phyloP scores from a whole-genome alignment of 306 rosid species.

The Medicago ruthenica region DNA sequence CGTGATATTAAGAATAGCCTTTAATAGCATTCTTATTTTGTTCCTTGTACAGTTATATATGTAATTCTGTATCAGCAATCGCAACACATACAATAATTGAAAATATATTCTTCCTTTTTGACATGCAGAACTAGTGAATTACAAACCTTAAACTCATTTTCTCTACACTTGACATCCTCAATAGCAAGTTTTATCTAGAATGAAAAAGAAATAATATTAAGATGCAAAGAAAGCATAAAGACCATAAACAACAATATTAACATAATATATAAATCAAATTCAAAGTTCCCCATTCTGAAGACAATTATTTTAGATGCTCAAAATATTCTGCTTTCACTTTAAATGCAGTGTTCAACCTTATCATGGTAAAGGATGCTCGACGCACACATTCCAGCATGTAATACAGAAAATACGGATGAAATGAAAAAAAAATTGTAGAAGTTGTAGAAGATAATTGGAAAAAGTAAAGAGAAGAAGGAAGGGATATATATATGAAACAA shows the following conservation, averaged over 20 bases:
- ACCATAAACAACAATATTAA: not conserved
- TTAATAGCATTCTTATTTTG: too few relatives aligned
- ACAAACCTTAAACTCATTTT: slow-evolving; percentile 71
- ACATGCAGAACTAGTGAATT: slow-evolving; percentile 13
- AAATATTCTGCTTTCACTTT: slow-evolving; percentile 22
- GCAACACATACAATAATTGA: too few relatives aligned
- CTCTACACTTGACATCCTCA: slow-evolving; percentile 64
- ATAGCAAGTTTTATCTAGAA: slow-evolving; percentile 66
- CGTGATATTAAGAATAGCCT: too few relatives aligned
- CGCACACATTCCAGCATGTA: slow-evolving; percentile 9
- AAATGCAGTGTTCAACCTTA: slow-evolving; percentile 24
- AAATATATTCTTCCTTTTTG: too few relatives aligned
- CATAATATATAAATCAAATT: slow-evolving; percentile 25
- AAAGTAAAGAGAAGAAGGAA: slow-evolving; percentile 24
- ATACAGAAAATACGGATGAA: not conserved
- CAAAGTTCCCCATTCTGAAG: slow-evolving; percentile 1
- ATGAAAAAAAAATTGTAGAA: not conserved
- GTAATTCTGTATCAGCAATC: too few relatives aligned
- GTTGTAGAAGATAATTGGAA: slow-evolving; percentile 13
- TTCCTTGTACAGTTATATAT: too few relatives aligned
- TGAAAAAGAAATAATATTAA: slow-evolving; percentile 32
- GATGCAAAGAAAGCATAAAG: slow-evolving; percentile 27
- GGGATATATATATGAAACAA: slow-evolving; percentile 10
- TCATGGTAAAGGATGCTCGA: slow-evolving; percentile 4
- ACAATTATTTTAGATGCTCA: slow-evolving; percentile 24